Base-by-base conservation (phyloP, 208 protist genomes). In the Leishmania martiniquensis region DNA sequence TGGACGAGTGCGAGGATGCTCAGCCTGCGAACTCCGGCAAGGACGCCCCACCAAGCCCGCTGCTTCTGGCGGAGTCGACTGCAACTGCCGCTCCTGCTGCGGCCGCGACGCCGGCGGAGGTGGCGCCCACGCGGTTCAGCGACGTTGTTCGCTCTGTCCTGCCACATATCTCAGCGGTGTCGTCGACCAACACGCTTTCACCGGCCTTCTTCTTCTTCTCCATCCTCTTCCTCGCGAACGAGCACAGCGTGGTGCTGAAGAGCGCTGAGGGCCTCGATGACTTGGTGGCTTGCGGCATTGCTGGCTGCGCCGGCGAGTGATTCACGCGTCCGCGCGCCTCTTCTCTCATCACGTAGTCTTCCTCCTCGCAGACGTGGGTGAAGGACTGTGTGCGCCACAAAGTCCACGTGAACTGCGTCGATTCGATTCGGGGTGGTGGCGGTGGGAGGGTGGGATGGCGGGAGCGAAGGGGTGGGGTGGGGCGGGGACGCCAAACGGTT, bases 121-220 rank as follows among this genome's bases (percentile, higher is more conserved):
- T 74, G 32, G 25, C 73, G 22, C 57, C 54, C 52, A 81, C 65
- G 44, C 83, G 75, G 60, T 95, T 97, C 73, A 96, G 86, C 76
- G 87, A 96, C 29, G 85, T 95, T 20, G 91, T 96, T 42, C 57
- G 81, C 65, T 66, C 72, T 9, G 67, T 96, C n/a, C 83, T 97
- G 4, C 94, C 93, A 32, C 78, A 85, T 15, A 83, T 98, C 39
- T 60, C 86, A 5, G 75, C 73, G 42, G 85, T 98, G 65, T 94
- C 89, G 29, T 88, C 92, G 4, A 92, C 91, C 29, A 91, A 92
- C 72, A 94, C 89, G 20, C 80, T 98, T 2, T 98, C 94, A 4
- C 94, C 94, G 5, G 94, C 94, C 39, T 98, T 98, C 72, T 93
- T 98, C 72, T 98, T 97, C 88, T 98, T 98, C 66, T 98, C 91